Conservation (phyloP, 2,329 filamentous ascomycete genomes). For the Thelonectria olida region DNA sequence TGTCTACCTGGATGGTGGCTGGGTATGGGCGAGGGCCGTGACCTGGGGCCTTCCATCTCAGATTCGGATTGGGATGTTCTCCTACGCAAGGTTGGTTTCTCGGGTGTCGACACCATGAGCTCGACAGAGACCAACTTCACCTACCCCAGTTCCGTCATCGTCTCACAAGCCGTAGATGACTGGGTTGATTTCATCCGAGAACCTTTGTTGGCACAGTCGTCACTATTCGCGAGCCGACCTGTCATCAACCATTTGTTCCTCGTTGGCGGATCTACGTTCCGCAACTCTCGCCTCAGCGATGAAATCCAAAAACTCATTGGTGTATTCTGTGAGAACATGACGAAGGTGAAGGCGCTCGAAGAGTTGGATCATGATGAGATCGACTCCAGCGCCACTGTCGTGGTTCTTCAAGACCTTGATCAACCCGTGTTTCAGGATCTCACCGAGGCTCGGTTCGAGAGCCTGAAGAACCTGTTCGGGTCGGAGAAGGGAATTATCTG, state of each 20-base stretch:
- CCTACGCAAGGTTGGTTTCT: slow-evolving; percentile 15
- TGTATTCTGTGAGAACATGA: no score
- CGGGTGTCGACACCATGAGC: slow-evolving; percentile 19
- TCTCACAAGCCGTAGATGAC: slow-evolving; percentile 7
- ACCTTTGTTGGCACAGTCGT: no score
- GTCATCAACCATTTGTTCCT: no score
- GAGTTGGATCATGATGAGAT: no score
- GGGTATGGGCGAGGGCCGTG: slow-evolving; percentile 15
- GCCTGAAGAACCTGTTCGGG: not conserved
- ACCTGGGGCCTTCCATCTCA: slow-evolving; percentile 13
- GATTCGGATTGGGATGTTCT: slow-evolving; percentile 21
- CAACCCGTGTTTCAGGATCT: not conserved
- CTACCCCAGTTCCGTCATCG: slow-evolving; percentile 3
- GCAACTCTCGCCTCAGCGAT: no score
- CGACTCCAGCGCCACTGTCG: no score
- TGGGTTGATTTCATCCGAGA: slow-evolving; percentile 1
- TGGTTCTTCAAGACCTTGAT: no score
- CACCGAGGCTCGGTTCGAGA: not conserved
- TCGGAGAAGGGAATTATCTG: not conserved
- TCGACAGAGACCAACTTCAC: not conserved
- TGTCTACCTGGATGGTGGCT: slow-evolving; percentile 26
- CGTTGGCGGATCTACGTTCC: no score
- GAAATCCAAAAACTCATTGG: no score
- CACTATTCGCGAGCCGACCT: no score
- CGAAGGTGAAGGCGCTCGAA: no score